phyloP scores from a whole-genome alignment of 2,329 filamentous ascomycete genomes.

The Cladosporium sp. region DNA sequence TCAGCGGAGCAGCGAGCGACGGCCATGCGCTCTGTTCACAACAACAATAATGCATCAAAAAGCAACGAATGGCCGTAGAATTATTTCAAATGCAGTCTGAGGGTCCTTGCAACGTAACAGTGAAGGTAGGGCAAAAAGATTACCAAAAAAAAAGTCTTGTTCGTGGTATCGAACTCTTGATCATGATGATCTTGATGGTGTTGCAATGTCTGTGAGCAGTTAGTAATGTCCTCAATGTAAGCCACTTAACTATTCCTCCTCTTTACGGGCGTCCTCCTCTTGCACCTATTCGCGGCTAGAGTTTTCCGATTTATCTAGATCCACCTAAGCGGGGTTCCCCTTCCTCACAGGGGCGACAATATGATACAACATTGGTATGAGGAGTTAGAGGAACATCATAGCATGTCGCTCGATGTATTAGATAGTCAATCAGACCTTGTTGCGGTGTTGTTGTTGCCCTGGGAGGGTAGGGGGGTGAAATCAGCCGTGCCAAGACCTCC shows the following conservation, averaged over 20 bases:
- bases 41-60: too few species aligned
- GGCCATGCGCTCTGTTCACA: too few species aligned
- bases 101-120: too few species aligned
- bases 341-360: slow-evolving; percentile 10
- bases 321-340: neutral
- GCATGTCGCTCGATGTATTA: slow-evolving; percentile 14
- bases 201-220: too few species aligned
- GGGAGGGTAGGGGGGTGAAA: slow-evolving; percentile 5
- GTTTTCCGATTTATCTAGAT: neutral
- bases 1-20: neutral
- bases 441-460: slow-evolving; percentile 10
- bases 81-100: too few species aligned
- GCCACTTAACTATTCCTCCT: slow-evolving; percentile 1
- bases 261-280: neutral
- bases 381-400: slow-evolving; percentile 2
- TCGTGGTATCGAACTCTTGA: neutral
- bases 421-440: slow-evolving; percentile 7
- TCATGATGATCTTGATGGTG: too few species aligned
- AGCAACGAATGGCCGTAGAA: too few species aligned
- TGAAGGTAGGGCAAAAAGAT: neutral
- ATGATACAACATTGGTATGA: slow-evolving; percentile 6
- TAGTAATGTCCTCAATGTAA: neutral
- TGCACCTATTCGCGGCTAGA: neutral
- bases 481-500: too few species aligned
- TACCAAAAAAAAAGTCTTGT: neutral